Evolutionary conservation across 179 eudicot genomes (phyloP), one percentile per base, ranked within the genome.

Genomic region (Amaranthus tricolor): DNA sequence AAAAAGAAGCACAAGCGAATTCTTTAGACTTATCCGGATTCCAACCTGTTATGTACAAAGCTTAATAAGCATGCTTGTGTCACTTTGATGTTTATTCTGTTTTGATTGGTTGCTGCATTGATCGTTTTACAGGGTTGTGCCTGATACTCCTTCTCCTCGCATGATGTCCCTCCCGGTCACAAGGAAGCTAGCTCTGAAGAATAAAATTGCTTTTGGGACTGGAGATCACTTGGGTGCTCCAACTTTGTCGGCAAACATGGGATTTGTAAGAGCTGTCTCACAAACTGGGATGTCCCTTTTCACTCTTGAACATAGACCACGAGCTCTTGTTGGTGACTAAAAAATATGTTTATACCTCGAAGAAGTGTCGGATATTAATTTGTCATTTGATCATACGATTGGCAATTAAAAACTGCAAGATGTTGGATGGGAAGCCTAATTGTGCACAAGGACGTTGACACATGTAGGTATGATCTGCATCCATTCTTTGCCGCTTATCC

Each of bases 191-290:
- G 94, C 90, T 20, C 65, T 82, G 73, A 94, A 94, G 84, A 94
- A 94, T 83, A 94, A 94, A 78, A 80, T 92, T 73, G 79, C 88
- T 71, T 94, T 94, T 83, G 98, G 98, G 58, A 94, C 95, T 9
- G 98, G 98, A 59, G 98, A 94, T 83, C 70, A 77, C 66, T 88
- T 88, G 89, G 74, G 82, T 72, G 91, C 93, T 71, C 97, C 91
- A 67, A 92, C 97, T 68, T 80, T 94, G 85, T 89, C 97, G 19
- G 97, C 97, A 65, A 94, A 92, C 74, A 85, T 90, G 96, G 96
- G 87, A 70, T 94, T 90, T 77, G 93, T 87, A 40, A 89, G 98
- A 83, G 98, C 98, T 66, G 79, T 94, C 76, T 84, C 93, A 66
- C 98, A 94, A 84, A 89, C 95, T 0, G 96, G 96, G 65, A 88